Evolutionary conservation across 2,329 filamentous ascomycete species (phyloP).

Genomic region (Phaeoacremonium minimum): DNA sequence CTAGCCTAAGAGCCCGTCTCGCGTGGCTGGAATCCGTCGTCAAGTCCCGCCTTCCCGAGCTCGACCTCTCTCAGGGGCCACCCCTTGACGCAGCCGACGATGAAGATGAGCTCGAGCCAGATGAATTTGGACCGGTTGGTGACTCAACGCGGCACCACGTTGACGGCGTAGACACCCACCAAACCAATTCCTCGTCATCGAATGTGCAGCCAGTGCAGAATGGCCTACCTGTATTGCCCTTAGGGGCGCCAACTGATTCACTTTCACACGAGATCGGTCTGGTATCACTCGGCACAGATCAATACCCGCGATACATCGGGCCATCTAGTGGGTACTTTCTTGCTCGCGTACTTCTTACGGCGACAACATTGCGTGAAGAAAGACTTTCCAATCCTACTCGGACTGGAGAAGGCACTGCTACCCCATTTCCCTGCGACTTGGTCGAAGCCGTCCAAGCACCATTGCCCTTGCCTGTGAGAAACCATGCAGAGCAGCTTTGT

Average conservation of each 20-base stretch:
- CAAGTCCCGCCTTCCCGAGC: conserved; percentile 31
- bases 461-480: not conserved
- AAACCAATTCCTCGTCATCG: too few species aligned
- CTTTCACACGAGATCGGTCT: conserved; percentile 44
- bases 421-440: not conserved
- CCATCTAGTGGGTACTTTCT: conserved; percentile 53
- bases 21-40: conserved; percentile 42
- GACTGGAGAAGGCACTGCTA: not conserved
- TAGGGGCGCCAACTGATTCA: not conserved
- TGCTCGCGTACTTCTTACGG: conserved; percentile 39
- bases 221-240: not conserved
- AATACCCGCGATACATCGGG: conserved; percentile 47
- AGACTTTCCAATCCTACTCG: conserved; percentile 13
- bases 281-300: conserved; percentile 41
- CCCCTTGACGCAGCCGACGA: not conserved
- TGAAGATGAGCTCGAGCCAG: too few species aligned
- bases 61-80: conserved; percentile 28
- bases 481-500: conserved; percentile 27
- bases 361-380: conserved; percentile 20
- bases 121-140: too few species aligned
- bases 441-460: conserved; percentile 8
- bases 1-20: conserved; percentile 23
- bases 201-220: not conserved
- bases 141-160: too few species aligned
- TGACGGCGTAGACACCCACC: too few species aligned